Evolutionary conservation across 2,329 filamentous ascomycete genomes (phyloP).

Genomic region (Coniella vitis): DNA sequence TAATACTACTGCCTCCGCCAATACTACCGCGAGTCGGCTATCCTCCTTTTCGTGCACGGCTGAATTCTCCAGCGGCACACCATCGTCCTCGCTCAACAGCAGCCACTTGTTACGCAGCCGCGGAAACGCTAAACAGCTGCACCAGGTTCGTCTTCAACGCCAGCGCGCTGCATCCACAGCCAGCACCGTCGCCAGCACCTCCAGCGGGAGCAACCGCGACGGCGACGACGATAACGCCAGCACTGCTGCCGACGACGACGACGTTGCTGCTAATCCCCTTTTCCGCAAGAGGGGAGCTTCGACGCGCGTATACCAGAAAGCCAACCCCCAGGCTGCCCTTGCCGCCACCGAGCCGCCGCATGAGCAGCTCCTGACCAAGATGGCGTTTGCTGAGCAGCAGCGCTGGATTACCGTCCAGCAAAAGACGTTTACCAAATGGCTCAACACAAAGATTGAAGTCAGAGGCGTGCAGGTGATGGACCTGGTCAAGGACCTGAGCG

Average conservation of each 20-base stretch:
- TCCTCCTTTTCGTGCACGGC: slow-evolving; percentile 14
- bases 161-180: slow-evolving; percentile 21
- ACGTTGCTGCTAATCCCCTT: no score
- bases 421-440: slow-evolving; percentile 99
- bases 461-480: slow-evolving; percentile 77
- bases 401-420: slow-evolving; percentile 79
- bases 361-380: slow-evolving; percentile 47
- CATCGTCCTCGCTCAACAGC: slow-evolving; percentile 19
- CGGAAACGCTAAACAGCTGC: slow-evolving; percentile 42
- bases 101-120: slow-evolving; percentile 28
- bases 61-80: slow-evolving; percentile 17
- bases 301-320: slow-evolving; percentile 20
- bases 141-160: slow-evolving; percentile 42
- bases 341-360: slow-evolving; percentile 38
- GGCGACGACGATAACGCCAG: slow-evolving; percentile 21
- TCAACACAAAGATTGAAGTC: slow-evolving; percentile 87
- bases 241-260: no score
- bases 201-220: slow-evolving; percentile 23
- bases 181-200: slow-evolving; percentile 29
- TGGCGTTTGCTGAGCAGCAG: slow-evolving; percentile 59
- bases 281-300: slow-evolving; percentile 14
- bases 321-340: slow-evolving; percentile 26
- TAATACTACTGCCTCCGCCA: neutral
- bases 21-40: neutral
- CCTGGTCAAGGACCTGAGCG: slow-evolving; percentile 81